A percentile compares a stretch with the other conserved stretches of the same genome.
Conservation (phyloP, 1,284 basidiomycete genomes). For the Malassezia japonica region DNA sequence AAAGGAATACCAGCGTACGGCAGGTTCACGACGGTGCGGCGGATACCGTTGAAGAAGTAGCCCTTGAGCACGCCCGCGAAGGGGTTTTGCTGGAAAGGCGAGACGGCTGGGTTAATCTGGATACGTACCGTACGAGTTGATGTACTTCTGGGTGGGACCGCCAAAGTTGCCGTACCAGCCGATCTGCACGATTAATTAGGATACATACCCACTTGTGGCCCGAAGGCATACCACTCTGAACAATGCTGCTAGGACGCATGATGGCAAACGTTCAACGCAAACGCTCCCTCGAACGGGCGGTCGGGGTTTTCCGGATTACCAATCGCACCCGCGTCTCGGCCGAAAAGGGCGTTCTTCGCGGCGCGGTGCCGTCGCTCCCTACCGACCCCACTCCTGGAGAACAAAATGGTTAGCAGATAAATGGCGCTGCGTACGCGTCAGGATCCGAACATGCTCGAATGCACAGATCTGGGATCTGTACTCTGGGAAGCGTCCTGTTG, state of each 20-base stretch:
- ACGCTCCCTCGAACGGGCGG: not conserved
- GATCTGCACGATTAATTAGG: constrained; percentile 20
- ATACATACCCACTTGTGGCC: constrained; percentile 19
- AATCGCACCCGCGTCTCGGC: constrained; percentile 14
- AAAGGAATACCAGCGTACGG: constrained; percentile 46
- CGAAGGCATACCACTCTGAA: constrained; percentile 18
- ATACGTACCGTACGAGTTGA: constrained; percentile 35
- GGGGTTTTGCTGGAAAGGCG: constrained; percentile 44
- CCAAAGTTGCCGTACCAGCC: constrained; percentile 48
- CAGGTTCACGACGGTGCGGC: constrained; percentile 39
- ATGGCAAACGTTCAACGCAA: constrained; percentile 1
- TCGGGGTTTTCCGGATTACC: constrained; percentile 21
- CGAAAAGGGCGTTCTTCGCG: constrained; percentile 9
- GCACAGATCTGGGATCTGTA: too few species aligned
- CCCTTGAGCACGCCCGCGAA: constrained; percentile 40
- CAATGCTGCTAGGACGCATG: constrained; percentile 18
- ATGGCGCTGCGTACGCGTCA: not conserved
- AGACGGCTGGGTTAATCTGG: constrained; percentile 23
- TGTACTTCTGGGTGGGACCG: constrained; percentile 42
- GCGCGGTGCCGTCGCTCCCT: too few species aligned
- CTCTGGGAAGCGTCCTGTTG: too few species aligned
- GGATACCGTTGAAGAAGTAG: constrained; percentile 46
- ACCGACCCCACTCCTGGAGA: not conserved
- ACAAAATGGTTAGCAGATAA: constrained; percentile 19
- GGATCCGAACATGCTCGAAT: too few species aligned